phyloP scores from a whole-genome alignment of 2,329 filamentous ascomycete genomes.

The Tolypocladium paradoxum region DNA sequence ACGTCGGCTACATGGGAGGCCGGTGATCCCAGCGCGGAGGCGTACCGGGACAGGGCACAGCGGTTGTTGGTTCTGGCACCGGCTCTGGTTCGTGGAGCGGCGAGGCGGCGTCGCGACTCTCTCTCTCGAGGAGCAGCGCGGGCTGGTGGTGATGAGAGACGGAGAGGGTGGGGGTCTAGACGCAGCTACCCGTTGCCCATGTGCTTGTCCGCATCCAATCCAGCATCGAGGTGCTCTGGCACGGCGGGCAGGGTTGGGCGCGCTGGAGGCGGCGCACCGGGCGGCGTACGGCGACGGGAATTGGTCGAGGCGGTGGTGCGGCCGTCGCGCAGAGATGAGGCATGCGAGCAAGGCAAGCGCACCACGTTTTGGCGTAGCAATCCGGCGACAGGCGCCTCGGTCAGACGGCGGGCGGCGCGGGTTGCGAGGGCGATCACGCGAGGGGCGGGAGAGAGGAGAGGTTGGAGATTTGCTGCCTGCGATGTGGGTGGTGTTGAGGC shows the following conservation, averaged over 20 bases:
- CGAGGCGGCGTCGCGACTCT: neutral
- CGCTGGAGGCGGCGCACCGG: constrained; percentile 3
- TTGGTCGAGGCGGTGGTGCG: constrained; percentile 4
- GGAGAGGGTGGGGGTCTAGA: constrained; percentile 3
- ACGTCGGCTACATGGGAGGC: constrained; percentile 9
- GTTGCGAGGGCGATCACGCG: neutral
- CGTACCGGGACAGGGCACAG: constrained; percentile 4
- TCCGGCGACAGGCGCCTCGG: constrained; percentile 1
- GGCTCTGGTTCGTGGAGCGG: neutral
- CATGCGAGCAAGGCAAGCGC: constrained; percentile 16
- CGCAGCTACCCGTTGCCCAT: constrained; percentile 14
- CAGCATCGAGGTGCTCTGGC: constrained; percentile 4
- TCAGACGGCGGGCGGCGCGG: constrained; percentile 4
- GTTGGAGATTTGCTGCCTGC: neutral
- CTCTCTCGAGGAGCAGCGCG: neutral
- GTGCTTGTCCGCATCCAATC: constrained; percentile 7
- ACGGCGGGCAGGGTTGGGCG: constrained; percentile 3
- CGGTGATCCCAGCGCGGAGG: constrained; percentile 8
- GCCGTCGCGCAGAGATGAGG: constrained; percentile 23
- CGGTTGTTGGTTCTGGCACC: constrained; percentile 1
- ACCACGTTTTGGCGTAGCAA: constrained; percentile 1
- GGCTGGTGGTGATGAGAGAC: neutral
- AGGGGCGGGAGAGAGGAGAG: neutral
- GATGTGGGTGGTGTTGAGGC: neutral
- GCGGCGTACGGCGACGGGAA: constrained; percentile 4